Percentiles rank a stretch among this genome's conserved stretches.
These are phyloP conservation scores for Didymella sp. DNA, from an alignment of 2,329 filamentous ascomycete species.

Conservation along the genomic window DNA sequence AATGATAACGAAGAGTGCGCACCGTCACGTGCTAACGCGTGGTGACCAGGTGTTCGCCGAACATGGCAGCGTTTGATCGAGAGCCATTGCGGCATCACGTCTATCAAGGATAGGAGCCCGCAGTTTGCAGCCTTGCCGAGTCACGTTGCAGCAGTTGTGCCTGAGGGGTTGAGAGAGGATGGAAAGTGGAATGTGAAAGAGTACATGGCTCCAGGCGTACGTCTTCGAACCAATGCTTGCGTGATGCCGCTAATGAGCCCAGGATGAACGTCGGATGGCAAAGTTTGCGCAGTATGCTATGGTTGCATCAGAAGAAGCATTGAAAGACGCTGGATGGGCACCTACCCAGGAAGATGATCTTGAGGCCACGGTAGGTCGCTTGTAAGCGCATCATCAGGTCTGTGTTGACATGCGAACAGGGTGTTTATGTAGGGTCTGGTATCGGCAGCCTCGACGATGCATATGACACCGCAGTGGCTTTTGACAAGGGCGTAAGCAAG, in stretches of 20 bases:
- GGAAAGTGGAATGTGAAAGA: conserved; percentile 58
- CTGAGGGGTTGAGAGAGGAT: conserved; percentile 57
- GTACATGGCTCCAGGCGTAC: conserved; percentile 45
- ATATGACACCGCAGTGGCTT: conserved; percentile 81
- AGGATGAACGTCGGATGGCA: conserved; percentile 83
- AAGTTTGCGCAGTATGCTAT: conserved; percentile 90
- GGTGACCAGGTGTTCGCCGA: conserved; percentile 66
- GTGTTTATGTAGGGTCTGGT: conserved; percentile 91
- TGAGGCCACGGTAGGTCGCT: conserved; percentile 68
- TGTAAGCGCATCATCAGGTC: not conserved
- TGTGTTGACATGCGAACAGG: conserved; percentile 53
- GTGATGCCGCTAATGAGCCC: conserved; percentile 1
- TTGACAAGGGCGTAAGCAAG: conserved; percentile 70
- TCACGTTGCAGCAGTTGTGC: conserved; percentile 84
- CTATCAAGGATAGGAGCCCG: conserved; percentile 67
- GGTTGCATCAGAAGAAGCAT: conserved; percentile 83
- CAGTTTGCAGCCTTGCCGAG: conserved; percentile 78
- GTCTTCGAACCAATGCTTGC: not conserved
- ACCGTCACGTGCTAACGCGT: not conserved
- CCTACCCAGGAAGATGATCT: conserved; percentile 66
- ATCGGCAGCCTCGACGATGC: conserved; percentile 94
- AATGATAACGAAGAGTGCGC: not conserved
- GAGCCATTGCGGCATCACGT: conserved; percentile 80
- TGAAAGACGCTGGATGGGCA: conserved; percentile 81
- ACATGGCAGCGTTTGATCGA: conserved; percentile 84